A percentile compares a stretch with the other conserved stretches of the same genome.
Conservation (phyloP, 768 basidiomycete genomes). For the Leucogyrophana mollusca region DNA sequence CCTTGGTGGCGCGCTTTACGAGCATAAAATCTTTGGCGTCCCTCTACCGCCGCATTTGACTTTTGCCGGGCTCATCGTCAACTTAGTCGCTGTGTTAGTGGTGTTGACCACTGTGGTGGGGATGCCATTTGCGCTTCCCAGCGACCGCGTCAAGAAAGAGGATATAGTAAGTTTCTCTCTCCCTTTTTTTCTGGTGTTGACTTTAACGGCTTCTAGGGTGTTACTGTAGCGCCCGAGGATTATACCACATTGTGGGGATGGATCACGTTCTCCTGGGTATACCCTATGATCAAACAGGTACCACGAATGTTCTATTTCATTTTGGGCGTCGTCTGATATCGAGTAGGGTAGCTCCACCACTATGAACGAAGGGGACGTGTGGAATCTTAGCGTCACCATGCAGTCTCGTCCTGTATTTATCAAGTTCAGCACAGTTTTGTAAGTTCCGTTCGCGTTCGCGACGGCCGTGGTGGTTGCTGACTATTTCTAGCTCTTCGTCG, state of each 20-base stretch:
- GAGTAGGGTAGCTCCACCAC: constrained; percentile 37
- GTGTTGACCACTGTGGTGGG: constrained; percentile 48
- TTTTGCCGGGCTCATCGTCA: constrained; percentile 29
- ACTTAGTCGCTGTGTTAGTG: constrained; percentile 42
- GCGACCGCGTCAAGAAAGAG: constrained; percentile 43
- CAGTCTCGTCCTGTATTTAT: constrained; percentile 22
- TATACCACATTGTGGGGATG: constrained; percentile 22
- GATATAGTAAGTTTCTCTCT: constrained; percentile 55
- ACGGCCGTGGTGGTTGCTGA: too few relatives aligned
- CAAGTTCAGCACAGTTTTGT: constrained; percentile 36
- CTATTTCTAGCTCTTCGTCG: constrained; percentile 8
- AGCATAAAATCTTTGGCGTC: constrained; percentile 40
- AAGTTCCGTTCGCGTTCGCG: not conserved
- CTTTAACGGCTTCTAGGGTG: constrained; percentile 38
- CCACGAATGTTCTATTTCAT: not conserved
- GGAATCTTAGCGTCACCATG: constrained; percentile 20
- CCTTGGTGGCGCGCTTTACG: constrained; percentile 55
- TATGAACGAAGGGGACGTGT: constrained; percentile 24
- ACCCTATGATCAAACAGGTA: constrained; percentile 14
- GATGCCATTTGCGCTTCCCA: constrained; percentile 72
- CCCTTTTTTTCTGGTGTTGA: not conserved
- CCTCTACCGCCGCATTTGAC: constrained; percentile 37
- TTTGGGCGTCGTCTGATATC: not conserved
- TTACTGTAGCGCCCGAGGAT: constrained; percentile 41
- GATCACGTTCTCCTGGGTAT: constrained; percentile 20